Base-by-base conservation (phyloP, 2,329 filamentous ascomycete species). In the Pseudopyricularia javanii region DNA sequence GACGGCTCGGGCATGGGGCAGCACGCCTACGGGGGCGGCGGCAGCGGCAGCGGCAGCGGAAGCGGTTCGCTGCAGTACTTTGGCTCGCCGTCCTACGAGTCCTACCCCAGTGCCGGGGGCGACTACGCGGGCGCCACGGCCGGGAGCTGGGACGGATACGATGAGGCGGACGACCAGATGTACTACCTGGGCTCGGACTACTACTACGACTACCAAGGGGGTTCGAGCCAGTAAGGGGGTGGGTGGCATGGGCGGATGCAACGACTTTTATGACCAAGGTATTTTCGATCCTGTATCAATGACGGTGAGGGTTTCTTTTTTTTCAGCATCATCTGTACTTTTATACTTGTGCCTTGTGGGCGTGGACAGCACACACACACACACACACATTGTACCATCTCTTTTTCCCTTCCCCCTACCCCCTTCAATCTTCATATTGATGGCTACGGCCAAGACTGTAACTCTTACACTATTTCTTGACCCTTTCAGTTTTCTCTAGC, bases 1-100 rank as follows among this genome's bases (percentile, higher is more conserved):
- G 70, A 32, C 40, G 47, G 26, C 56, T 59, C 17, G 66, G 63
- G 53, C 64, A 69, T 4, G 65, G 40, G 7, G 24, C 22, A 20
- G 6, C 24, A 45, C 14, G 22, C n/a, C 37, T 43, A 43, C 7
- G 37, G 37, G n/a, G n/a, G 37, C 17, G 37, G 22, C 17, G n/a
- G 28, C 28, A 30, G 5, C 28, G 9, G 28, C 28, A 30, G 28
- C 28, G 9, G 28, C 28, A 30, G 5, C 28, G 9, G 28, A 30
- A 30, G 28, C 28, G 28, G 28, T 9, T 30, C 28, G 28, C 40
- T 22, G 9, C 40, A 45, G 20, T 45, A 45, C 22, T 20, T 45
- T 7, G 24, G 40, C 22, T 22, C 40, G 11, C 22, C 40, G 20
- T 35, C 33, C 11, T 45, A 45, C 9, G 28, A 9, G 28, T 5